These are phyloP conservation scores for Diplodia intermedia DNA, from an alignment of 2,329 filamentous ascomycete species.

Conservation along the genomic window DNA sequence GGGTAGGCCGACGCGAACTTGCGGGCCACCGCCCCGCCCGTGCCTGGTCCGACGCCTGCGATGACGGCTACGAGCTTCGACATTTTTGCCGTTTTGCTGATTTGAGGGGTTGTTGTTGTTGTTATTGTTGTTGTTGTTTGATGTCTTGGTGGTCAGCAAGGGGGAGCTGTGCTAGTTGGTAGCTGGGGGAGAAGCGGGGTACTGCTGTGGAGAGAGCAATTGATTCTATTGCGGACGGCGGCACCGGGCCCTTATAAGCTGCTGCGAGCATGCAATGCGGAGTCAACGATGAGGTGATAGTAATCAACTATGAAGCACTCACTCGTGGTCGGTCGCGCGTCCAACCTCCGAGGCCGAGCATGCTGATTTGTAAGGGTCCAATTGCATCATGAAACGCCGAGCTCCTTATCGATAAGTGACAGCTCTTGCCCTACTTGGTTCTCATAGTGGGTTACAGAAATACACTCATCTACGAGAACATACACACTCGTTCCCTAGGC, in stretches of 20 bases:
- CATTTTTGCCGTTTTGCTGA: background rate
- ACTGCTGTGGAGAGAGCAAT: background rate
- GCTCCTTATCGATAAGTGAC: conserved; percentile 25
- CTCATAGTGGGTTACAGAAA: too few species aligned
- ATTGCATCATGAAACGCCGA: conserved; percentile 28
- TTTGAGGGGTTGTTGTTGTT: too few species aligned
- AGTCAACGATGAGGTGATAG: conserved; percentile 18
- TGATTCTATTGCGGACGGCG: conserved; percentile 6
- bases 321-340: conserved; percentile 17
- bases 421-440: too few species aligned
- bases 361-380: conserved; percentile 30
- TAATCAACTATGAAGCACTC: conserved; percentile 14
- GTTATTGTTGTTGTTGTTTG: background rate
- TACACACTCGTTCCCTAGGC: too few species aligned
- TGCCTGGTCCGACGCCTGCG: conserved; percentile 76
- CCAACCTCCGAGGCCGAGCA: conserved; percentile 20
- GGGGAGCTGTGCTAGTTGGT: background rate
- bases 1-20: conserved; percentile 70
- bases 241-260: background rate
- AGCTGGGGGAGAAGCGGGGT: background rate
- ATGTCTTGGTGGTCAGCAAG: background rate
- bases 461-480: too few species aligned
- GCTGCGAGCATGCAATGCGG: background rate
- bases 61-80: conserved; percentile 67
- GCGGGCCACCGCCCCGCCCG: conserved; percentile 66